Conservation (phyloP, 768 basidiomycete genomes). For the Tricholoma sp. region DNA sequence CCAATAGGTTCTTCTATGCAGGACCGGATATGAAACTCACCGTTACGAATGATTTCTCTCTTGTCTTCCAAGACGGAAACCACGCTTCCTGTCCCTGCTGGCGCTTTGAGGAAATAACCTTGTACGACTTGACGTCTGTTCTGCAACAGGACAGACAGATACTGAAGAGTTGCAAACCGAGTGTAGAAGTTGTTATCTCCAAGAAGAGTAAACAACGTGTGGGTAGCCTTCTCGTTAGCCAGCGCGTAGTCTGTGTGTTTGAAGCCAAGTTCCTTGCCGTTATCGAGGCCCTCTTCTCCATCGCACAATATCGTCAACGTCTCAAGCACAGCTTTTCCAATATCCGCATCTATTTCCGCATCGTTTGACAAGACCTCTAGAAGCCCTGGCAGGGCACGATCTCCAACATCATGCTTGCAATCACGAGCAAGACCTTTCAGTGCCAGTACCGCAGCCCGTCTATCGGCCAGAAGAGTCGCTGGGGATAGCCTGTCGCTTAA, state of each 20-base stretch:
- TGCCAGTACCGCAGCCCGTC: slow-evolving; percentile 88
- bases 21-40: slow-evolving; percentile 35
- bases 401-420: slow-evolving; percentile 86
- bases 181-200: slow-evolving; percentile 77
- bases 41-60: slow-evolving; percentile 85
- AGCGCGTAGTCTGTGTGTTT: slow-evolving; percentile 82
- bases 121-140: slow-evolving; percentile 83
- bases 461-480: slow-evolving; percentile 84
- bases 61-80: slow-evolving; percentile 78
- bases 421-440: slow-evolving; percentile 91
- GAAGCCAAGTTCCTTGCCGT: slow-evolving; percentile 68
- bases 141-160: slow-evolving; percentile 72
- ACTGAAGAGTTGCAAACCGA: slow-evolving; percentile 79
- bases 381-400: slow-evolving; percentile 69
- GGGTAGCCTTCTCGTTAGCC: slow-evolving; percentile 60
- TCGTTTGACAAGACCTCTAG: slow-evolving; percentile 82
- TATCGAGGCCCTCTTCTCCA: slow-evolving; percentile 45
- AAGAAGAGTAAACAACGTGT: slow-evolving; percentile 74
- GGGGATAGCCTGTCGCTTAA: slow-evolving; percentile 89
- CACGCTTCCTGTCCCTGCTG: slow-evolving; percentile 70
- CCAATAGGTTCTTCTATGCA: neutral
- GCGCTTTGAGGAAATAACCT: slow-evolving; percentile 84
- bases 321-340: slow-evolving; percentile 89
- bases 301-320: slow-evolving; percentile 86
- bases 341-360: slow-evolving; percentile 86